Evolutionary conservation across 306 rosid genomes (phyloP).

Genomic region (Ziziphus jujuba): DNA sequence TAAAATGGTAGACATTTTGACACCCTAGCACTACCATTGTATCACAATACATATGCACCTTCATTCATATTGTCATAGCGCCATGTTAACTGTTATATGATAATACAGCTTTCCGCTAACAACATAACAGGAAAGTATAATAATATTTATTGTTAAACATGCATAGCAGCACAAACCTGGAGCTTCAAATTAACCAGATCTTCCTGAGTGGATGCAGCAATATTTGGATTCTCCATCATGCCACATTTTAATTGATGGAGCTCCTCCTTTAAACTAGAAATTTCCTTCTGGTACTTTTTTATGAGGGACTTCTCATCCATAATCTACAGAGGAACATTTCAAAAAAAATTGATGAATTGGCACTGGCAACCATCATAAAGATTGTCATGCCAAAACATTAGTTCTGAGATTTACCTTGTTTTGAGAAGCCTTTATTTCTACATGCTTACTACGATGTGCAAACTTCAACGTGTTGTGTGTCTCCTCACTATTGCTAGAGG

Average conservation of each 20-base stretch:
- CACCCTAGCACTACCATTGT: no score
- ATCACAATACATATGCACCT: not conserved
- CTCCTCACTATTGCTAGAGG: constrained; percentile 61
- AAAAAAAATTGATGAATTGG: not conserved
- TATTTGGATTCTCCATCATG: constrained; percentile 44
- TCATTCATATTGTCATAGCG: not conserved
- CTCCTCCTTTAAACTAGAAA: constrained; percentile 56
- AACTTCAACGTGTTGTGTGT: constrained; percentile 59
- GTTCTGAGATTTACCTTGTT: constrained; percentile 40
- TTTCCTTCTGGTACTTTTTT: constrained; percentile 58
- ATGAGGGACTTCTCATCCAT: constrained; percentile 64
- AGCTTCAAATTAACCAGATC: constrained; percentile 60
- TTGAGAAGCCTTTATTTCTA: constrained; percentile 61
- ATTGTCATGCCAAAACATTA: not conserved
- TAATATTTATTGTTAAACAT: not conserved
- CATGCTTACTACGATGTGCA: constrained; percentile 60
- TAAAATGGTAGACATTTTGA: no score
- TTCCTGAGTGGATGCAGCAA: constrained; percentile 41
- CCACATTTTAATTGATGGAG: constrained; percentile 57
- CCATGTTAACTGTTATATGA: not conserved
- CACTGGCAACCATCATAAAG: constrained; percentile 7
- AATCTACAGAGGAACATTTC: constrained; percentile 28
- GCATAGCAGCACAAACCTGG: constrained; percentile 45
- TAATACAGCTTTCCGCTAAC: not conserved
- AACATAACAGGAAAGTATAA: not conserved